These are phyloP conservation scores for Arthrobotrys conoides DNA, from an alignment of 2,329 filamentous ascomycete species.

Conservation along the genomic window DNA sequence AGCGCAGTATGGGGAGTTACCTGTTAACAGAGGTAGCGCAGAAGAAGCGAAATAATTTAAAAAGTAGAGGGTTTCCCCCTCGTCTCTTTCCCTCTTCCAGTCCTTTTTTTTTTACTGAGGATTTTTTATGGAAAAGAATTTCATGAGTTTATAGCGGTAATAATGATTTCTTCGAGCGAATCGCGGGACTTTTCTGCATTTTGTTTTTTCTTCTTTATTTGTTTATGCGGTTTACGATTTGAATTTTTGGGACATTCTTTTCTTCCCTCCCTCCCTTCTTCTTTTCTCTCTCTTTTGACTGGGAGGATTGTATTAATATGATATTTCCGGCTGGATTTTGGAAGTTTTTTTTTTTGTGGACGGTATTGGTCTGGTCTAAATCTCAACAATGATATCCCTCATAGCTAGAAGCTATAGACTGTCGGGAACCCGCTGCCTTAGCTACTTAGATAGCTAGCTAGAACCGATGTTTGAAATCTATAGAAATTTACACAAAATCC, in stretches of 20 bases:
- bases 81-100: not conserved
- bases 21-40: not conserved
- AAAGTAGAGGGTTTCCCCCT: too few relatives aligned
- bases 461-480: too few relatives aligned
- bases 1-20: constrained; percentile 30
- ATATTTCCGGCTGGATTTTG: not conserved
- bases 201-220: not conserved
- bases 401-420: not conserved
- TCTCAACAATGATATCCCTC: too few relatives aligned
- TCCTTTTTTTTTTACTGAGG: not conserved
- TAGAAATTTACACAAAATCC: too few relatives aligned
- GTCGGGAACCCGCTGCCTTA: too few relatives aligned
- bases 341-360: too few relatives aligned
- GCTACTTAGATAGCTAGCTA: too few relatives aligned
- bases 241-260: not conserved
- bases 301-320: constrained; percentile 15
- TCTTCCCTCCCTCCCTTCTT: not conserved
- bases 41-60: constrained; percentile 2
- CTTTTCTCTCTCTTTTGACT: not conserved
- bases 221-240: not conserved
- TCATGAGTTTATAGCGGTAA: not conserved
- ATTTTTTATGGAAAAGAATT: not conserved
- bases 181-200: not conserved
- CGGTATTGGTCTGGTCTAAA: too few relatives aligned
- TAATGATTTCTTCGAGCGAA: constrained; percentile 20